phyloP scores from a whole-genome alignment of 2,329 filamentous ascomycete genomes.

The Penicillium concentricum region DNA sequence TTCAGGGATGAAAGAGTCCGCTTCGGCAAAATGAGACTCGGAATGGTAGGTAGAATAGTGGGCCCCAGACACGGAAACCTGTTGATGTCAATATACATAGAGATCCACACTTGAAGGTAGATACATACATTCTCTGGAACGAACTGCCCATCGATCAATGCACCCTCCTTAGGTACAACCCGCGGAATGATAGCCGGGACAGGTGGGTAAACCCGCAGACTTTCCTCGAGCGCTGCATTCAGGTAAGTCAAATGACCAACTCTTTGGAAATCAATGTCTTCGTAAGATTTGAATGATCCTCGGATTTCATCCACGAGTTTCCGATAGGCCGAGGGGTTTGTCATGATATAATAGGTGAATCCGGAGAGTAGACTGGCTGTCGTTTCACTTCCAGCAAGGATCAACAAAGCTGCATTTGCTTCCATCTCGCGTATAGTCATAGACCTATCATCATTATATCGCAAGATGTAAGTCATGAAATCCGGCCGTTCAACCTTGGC shows the following conservation, averaged over 20 bases:
- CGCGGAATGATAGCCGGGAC: conserved; percentile 37
- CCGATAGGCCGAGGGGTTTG: conserved; percentile 17
- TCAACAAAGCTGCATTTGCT: conserved; percentile 37
- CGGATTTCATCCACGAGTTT: conserved; percentile 21
- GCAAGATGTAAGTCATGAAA: conserved; percentile 42
- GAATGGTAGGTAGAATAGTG: conserved; percentile 16
- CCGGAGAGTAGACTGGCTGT: conserved; percentile 44
- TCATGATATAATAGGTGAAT: conserved; percentile 36
- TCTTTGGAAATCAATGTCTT: conserved; percentile 36
- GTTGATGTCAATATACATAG: background rate
- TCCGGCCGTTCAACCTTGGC: conserved; percentile 32
- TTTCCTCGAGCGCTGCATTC: conserved; percentile 43
- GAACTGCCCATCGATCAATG: conserved; percentile 35
- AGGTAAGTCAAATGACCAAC: conserved; percentile 37
- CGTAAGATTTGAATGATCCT: conserved; percentile 14
- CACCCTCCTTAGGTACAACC: conserved; percentile 35
- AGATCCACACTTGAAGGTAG: background rate
- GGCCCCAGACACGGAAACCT: conserved; percentile 12
- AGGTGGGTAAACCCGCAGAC: conserved; percentile 45
- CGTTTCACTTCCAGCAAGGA: conserved; percentile 48
- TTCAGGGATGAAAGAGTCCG: conserved; percentile 30
- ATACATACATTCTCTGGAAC: conserved; percentile 32
- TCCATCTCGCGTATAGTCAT: conserved; percentile 40
- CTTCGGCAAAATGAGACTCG: conserved; percentile 24
- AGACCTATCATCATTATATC: conserved; percentile 29